phyloP scores from a whole-genome alignment of 805 yeast species.

The Yarrowia divulgata region DNA sequence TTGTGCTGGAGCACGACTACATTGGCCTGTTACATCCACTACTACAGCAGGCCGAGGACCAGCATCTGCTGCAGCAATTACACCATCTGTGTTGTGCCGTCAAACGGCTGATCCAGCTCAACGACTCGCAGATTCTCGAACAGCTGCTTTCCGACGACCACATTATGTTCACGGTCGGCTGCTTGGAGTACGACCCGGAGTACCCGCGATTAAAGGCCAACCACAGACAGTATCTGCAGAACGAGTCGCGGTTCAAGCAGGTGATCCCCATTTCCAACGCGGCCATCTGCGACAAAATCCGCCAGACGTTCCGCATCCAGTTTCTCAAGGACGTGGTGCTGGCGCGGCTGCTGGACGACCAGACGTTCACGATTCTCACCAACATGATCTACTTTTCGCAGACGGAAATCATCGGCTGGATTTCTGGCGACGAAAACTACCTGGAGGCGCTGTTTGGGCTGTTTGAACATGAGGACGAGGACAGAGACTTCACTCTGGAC shows the following conservation, averaged over 20 bases:
- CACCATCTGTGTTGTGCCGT: constrained; percentile 75
- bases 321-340: constrained; percentile 86
- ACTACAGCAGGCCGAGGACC: constrained; percentile 64
- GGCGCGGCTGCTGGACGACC: constrained; percentile 83
- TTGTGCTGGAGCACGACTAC: constrained; percentile 62
- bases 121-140: constrained; percentile 69
- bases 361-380: constrained; percentile 69
- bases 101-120: constrained; percentile 66
- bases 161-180: constrained; percentile 71
- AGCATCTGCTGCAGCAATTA: constrained; percentile 61
- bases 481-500: constrained; percentile 17
- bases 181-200: constrained; percentile 81
- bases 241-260: constrained; percentile 69
- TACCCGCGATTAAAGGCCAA: constrained; percentile 81
- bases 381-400: constrained; percentile 74
- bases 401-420: constrained; percentile 65
- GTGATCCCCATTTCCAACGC: constrained; percentile 68
- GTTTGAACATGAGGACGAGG: constrained; percentile 52
- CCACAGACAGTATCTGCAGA: constrained; percentile 68
- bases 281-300: constrained; percentile 62
- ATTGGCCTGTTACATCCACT: constrained; percentile 59
- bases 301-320: constrained; percentile 77
- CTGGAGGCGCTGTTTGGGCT: constrained; percentile 65
- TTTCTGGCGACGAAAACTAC: constrained; percentile 61
- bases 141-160: constrained; percentile 61